Conservation (phyloP, 305 asterid genomes). For the Fraxinus angustifolia region DNA sequence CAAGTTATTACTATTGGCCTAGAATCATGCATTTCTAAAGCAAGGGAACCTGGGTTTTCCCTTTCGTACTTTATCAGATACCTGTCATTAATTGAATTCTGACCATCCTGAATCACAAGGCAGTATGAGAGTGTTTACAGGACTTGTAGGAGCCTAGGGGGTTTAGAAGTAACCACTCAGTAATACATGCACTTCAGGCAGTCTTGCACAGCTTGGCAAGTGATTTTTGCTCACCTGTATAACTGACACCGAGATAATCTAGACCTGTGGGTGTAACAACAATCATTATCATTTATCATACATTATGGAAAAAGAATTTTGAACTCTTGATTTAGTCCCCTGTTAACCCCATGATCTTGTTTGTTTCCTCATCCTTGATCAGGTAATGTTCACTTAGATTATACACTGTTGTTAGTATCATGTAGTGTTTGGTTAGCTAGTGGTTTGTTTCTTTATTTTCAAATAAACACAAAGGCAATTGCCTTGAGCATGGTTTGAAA, state of each 20-base stretch:
- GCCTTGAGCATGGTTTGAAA: no score
- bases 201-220: not conserved
- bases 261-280: not conserved
- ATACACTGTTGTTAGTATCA: not conserved
- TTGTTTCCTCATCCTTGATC: not conserved
- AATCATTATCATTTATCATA: not conserved
- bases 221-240: not conserved
- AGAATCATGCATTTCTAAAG: not conserved
- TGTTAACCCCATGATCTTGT: not conserved
- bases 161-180: not conserved
- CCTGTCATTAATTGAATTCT: not conserved
- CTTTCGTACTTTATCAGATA: not conserved
- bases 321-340: not conserved
- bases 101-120: not conserved
- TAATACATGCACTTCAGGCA: not conserved
- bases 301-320: not conserved
- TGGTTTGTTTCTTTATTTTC: not conserved
- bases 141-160: not conserved
- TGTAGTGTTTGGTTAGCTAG: not conserved
- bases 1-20: not conserved
- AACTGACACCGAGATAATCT: not conserved
- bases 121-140: not conserved
- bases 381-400: not conserved
- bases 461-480: not conserved
- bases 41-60: not conserved